Percentiles rank a stretch among this genome's conserved stretches.
Conservation (phyloP, 495 filamentous ascomycete species). For the Aspergillus ellipticus region DNA sequence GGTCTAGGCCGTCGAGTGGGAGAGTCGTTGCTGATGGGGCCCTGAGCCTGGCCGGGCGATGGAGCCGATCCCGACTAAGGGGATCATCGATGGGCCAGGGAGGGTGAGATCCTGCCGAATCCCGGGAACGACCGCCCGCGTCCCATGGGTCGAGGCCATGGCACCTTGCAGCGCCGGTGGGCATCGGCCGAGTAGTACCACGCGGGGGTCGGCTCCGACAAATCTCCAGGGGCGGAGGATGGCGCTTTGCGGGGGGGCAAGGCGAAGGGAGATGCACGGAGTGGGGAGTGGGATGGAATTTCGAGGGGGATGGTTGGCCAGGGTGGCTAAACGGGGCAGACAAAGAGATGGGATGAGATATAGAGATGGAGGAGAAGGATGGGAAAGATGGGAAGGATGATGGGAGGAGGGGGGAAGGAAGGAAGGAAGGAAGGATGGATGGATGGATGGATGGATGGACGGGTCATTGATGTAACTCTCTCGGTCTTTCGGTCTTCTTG, state of each 20-base stretch:
- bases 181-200: not conserved
- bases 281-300: too few species aligned
- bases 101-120: not conserved
- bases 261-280: too few species aligned
- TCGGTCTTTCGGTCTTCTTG: not conserved
- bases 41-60: not conserved
- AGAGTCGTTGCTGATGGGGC: not conserved
- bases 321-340: too few species aligned
- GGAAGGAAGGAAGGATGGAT: not conserved
- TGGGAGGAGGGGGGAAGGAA: not conserved
- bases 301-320: too few species aligned
- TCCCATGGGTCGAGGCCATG: slow-evolving; percentile 1
- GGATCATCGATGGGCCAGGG: slow-evolving; percentile 7
- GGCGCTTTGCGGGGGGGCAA: not conserved
- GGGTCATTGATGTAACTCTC: not conserved
- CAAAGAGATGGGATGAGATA: too few species aligned
- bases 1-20: slow-evolving; percentile 11
- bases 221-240: not conserved
- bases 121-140: slow-evolving; percentile 6
- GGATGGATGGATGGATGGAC: too few species aligned
- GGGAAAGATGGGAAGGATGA: not conserved
- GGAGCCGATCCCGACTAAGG: slow-evolving; percentile 3
- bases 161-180: not conserved
- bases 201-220: not conserved
- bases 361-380: not conserved